Base-by-base conservation (phyloP, 495 filamentous ascomycete species). In the Penicillium nucicola region DNA sequence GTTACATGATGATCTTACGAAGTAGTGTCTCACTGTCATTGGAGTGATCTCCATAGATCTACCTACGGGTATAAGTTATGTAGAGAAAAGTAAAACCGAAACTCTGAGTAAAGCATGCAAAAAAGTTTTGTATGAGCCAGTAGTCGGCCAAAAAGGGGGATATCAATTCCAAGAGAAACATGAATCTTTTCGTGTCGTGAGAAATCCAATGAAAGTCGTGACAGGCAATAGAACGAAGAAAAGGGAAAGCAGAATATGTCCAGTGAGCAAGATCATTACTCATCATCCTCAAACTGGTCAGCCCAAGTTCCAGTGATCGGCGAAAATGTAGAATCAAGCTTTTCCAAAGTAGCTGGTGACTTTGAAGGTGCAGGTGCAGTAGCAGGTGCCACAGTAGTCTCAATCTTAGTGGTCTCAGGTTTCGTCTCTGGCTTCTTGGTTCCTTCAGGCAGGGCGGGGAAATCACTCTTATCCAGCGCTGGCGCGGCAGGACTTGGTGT, bases 381-480 rank as follows among this genome's bases (percentile, higher is more conserved):
- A n/a, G 22, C 37, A 5, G 37, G 10, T 10, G 17, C 32, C 12
- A 32, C 32, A 3, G 44, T 47, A 2, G 48, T 57, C 19, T 43
- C 55, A 4, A 48, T 32, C 11, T 40, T 43, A 14, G 31, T 28
- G 14, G 48, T 22, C 48, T 45, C 14, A 12, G 48, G 18, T 4
- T 45, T 38, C 2, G 36, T n/a, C 9, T 52, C 52, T 0, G 50
- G 37, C 32, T 50, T 38, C 28, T 61, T 70, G 11, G 55, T 37
- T 8, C 58, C 56, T 3, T 54, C 63, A 1, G 75, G 74, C 0
- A 79, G 58, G 28, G 76, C 66, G 11, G 76, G 76, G 48, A 79
- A 79, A 15, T 71, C 69, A 13, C 46, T 48, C 30, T 74, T 67
- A 32, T 60, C 62, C 17, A 69, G 45, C 2, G 52, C 60, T 11